Evolutionary conservation across 129 eudicot species (phyloP), one percentile per base, ranked within the genome.

Genomic region (Solidago caesia): DNA sequence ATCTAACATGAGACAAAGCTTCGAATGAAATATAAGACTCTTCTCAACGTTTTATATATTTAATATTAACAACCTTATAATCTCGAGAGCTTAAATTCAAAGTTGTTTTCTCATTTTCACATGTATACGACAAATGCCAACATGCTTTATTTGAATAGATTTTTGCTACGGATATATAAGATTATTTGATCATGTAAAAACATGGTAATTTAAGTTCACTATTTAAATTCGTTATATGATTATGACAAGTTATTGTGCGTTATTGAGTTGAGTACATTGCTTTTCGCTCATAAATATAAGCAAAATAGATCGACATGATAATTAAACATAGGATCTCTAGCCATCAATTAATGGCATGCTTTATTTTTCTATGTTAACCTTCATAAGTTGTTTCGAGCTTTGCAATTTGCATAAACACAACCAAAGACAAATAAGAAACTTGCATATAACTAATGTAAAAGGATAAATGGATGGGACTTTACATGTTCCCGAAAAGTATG

Each of bases 1-100:
- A 67, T 57, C 55, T 44, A 57, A 48, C 44, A 43, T 43, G 26
- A 72, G 76, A 72, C 49, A 72, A 56, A 71, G 15, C 42, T 56
- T 56, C 64, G 66, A 71, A 71, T 56, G 46, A 44, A 25, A 71
- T 71, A 41, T 10, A 43, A 56, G 53, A 71, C 75, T 71, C 43
- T 8, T 42, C 43, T 21, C 55, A 21, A 67, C 71, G 29, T 67
- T 67, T 16, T 44, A n/a, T 21, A 7, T 42, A 56, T 56, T 55
- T 42, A 72, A 21, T 72, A 43, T 55, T 45, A 6, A 10, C 39
- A 43, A 44, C 58, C 53, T 1, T 71, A 15, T 44, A 10, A 41
- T 53, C 46, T 53, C 5, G 9, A 57, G 39, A 55, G 53, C 26
- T 53, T 39, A 55, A 53, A 53, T 71, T 71, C 75, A 55, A 71